Evolutionary conservation across 352 stramenopile species (phyloP), one percentile per base, ranked within the genome.

Genomic region (Phytopythium vexans): DNA sequence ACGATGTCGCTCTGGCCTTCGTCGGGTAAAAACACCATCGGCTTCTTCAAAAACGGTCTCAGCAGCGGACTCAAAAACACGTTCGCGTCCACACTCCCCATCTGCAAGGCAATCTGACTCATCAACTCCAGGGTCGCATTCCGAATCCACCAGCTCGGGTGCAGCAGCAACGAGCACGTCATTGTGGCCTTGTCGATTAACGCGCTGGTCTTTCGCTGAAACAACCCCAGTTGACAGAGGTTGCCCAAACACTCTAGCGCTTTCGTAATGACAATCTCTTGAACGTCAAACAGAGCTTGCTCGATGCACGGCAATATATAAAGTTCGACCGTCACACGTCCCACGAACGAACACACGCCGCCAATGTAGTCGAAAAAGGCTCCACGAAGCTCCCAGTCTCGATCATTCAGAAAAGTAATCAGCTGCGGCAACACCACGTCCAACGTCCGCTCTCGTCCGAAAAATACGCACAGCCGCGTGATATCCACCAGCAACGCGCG

Each of bases 231-330:
- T 36, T 96, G 78, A 37, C 96, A 90, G 12, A 99, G 68, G 6
- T 89, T 72, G 21, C 74, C 82, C 11, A 99, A 69, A 54, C 94
- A 98, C 16, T 86, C 72, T 3, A 99, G 67, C 15, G 95, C 95
- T 46, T 95, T 89, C 1, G 82, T 92, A 33, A 99, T 95, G 10
- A 99, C 97, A 43, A 95, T 87, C 50, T 99, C 95, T 64, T 98
- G 88, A 2, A 94, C 83, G 75, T 99, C 97, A 49, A 97, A 96
- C 1, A 99, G 79, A 7, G 92, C 95, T 58, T 97, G 95, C 66
- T 99, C 96, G 45, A 99, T 94, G 62, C 95, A 99, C 21, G 97
- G 97, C 21, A 99, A 55, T 39, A 99, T 97, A 73, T 99, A 99
- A 32, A 98, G 80, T 65, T 98, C 94, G 0, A 97, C 96, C 1